phyloP scores from a whole-genome alignment of 2,329 filamentous ascomycete genomes.

The Dissoconium aciculare region DNA sequence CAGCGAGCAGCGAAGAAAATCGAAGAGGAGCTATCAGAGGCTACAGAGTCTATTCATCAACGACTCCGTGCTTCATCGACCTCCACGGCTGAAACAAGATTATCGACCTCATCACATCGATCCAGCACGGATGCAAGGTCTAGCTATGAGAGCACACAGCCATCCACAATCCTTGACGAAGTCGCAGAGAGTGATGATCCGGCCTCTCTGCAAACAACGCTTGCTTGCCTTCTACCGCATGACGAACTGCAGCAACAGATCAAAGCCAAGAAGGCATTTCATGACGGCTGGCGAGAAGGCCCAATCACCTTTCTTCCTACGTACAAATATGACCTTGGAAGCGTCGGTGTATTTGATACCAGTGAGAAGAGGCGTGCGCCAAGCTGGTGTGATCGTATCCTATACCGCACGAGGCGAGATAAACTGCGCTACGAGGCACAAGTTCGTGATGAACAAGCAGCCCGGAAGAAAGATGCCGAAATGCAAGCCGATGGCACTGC shows the following conservation, averaged over 20 bases:
- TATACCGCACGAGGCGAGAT: constrained; percentile 66
- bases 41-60: constrained; percentile 14
- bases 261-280: constrained; percentile 60
- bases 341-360: constrained; percentile 78
- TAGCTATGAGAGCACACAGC: constrained; percentile 9
- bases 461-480: constrained; percentile 62
- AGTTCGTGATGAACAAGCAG: constrained; percentile 47
- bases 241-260: constrained; percentile 73
- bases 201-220: constrained; percentile 71
- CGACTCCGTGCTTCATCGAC: constrained; percentile 4
- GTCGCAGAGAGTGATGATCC: constrained; percentile 53
- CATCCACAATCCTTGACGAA: constrained; percentile 15
- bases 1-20: constrained; percentile 20
- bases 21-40: constrained; percentile 22
- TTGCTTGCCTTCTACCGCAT: constrained; percentile 74
- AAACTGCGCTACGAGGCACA: constrained; percentile 52
- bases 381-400: constrained; percentile 91
- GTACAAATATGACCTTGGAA: constrained; percentile 97
- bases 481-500: constrained; percentile 71
- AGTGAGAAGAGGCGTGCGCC: constrained; percentile 87
- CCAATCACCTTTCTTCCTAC: constrained; percentile 78
- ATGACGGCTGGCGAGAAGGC: constrained; percentile 86
- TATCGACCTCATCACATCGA: constrained; percentile 5
- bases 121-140: constrained; percentile 5
- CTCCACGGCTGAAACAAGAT: constrained; percentile 2